Conservation (phyloP, 495 filamentous ascomycete genomes). For the Hypoxylon subgilvum region DNA sequence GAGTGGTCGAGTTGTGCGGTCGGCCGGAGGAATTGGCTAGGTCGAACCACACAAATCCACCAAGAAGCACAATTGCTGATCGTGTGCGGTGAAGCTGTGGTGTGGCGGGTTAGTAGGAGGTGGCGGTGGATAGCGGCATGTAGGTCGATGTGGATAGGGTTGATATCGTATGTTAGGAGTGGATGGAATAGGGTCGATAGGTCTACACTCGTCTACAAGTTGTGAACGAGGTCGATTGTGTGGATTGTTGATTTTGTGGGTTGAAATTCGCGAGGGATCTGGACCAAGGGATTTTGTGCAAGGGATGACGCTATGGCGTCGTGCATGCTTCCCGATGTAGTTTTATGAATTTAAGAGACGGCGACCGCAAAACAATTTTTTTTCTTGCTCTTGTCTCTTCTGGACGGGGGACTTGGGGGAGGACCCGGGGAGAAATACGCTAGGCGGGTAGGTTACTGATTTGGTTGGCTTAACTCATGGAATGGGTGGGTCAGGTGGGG, state of each 20-base stretch:
- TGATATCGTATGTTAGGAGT: slow-evolving; percentile 26
- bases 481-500: slow-evolving; percentile 25
- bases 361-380: not conserved
- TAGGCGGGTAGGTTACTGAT: no score
- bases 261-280: slow-evolving; percentile 7
- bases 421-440: no score
- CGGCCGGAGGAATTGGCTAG: slow-evolving; percentile 19
- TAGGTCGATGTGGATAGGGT: not conserved
- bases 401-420: no score
- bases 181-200: slow-evolving; percentile 18
- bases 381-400: slow-evolving; percentile 11
- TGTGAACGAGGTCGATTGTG: not conserved
- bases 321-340: slow-evolving; percentile 12
- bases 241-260: not conserved
- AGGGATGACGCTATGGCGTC: slow-evolving; percentile 33
- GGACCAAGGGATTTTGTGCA: slow-evolving; percentile 32
- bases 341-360: slow-evolving; percentile 18
- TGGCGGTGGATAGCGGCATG: slow-evolving; percentile 3
- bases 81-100: slow-evolving; percentile 25
- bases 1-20: slow-evolving; percentile 22
- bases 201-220: no score
- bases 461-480: slow-evolving; percentile 22
- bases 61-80: slow-evolving; percentile 32
- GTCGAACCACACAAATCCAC: slow-evolving; percentile 33
- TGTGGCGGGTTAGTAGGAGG: no score